A percentile compares a stretch with the other conserved stretches of the same genome.
These are phyloP conservation scores for Hortaea sp. DNA, from an alignment of 2,329 filamentous ascomycete genomes.

Conservation along the genomic window DNA sequence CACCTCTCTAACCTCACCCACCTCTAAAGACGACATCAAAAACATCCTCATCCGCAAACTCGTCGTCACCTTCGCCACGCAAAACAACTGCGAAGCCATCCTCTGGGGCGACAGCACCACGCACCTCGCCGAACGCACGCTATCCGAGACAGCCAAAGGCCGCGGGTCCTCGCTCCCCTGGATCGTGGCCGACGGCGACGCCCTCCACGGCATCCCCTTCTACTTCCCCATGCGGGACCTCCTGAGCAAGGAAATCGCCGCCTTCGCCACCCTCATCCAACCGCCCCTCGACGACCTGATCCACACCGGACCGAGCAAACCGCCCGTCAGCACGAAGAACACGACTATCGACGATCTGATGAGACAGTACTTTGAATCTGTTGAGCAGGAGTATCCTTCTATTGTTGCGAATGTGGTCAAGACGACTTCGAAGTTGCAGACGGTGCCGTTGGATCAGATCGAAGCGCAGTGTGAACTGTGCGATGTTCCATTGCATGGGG, in stretches of 20 bases:
- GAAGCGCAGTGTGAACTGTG: slow-evolving; percentile 54
- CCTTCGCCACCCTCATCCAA: slow-evolving; percentile 44
- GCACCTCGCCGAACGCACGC: slow-evolving; percentile 71
- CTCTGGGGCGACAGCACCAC: slow-evolving; percentile 83
- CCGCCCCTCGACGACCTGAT: slow-evolving; percentile 29
- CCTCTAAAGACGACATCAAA: slow-evolving; percentile 64
- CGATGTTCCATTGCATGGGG: slow-evolving; percentile 47
- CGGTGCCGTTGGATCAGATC: slow-evolving; percentile 27
- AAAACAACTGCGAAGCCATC: slow-evolving; percentile 55
- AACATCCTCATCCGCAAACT: slow-evolving; percentile 62
- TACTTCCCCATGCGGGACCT: slow-evolving; percentile 80
- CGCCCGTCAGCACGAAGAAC: slow-evolving; percentile 56
- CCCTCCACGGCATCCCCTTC: slow-evolving; percentile 48
- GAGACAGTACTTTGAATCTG: slow-evolving; percentile 74
- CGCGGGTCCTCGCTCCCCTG: slow-evolving; percentile 75
- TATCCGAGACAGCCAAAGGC: slow-evolving; percentile 84
- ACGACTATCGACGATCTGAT: slow-evolving; percentile 88
- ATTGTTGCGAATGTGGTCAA: slow-evolving; percentile 93
- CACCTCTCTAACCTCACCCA: slow-evolving; percentile 40
- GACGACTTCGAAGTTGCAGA: slow-evolving; percentile 71
- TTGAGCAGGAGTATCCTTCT: slow-evolving; percentile 77
- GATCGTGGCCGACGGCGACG: slow-evolving; percentile 66
- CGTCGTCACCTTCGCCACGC: slow-evolving; percentile 54
- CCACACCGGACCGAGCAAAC: slow-evolving; percentile 18
- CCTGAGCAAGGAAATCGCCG: slow-evolving; percentile 66